Base-by-base conservation (phyloP, 2,329 filamentous ascomycete genomes). In the Dothistroma pini region DNA sequence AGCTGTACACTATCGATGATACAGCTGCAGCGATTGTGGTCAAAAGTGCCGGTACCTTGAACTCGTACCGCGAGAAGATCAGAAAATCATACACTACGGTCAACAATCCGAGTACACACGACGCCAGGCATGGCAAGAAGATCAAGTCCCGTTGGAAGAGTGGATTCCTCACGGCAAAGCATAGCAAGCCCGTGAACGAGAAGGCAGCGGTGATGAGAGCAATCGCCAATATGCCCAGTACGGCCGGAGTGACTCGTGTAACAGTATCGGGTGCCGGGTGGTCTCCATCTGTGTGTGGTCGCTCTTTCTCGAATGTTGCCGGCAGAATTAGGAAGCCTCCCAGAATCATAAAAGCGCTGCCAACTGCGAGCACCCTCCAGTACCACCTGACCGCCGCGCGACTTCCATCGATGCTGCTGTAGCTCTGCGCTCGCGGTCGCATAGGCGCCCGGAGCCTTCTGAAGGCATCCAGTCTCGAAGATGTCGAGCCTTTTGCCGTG, bases 261-360 rank as follows among this genome's bases (percentile, higher is more conserved):
- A 76, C 62, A 10, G 71, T 21, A 49, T 59, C 50, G 8, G 58
- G 54, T 76, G 66, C 25, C 70, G 72, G 29, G 19, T 53, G 25
- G 19, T 53, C 31, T 21, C 21, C 51, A 19, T 21, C n/a, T 9
- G 14, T n/a, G 22, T 29, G 51, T n/a, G 19, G 10, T 11, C 29
- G 25, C 51, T 21, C 29, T 53, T 53, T 53, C 54, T 78, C 76
- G 68, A 79, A 82, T 57, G 80, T 77, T 29, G 76, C 74, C 7
- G 80, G 79, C 21, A 82, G 73, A 58, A 82, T 78, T 35, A 83
- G 75, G 68, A 78, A 80, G 76, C 79, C 80, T 71, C 78, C 79
- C 32, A 81, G 65, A 52, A 81, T 78, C 76, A 81, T 77, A 72
- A 79, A 77, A 34, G 76, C 76, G 22, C 79, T 76, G 1, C 72